Percentiles rank a stretch among this genome's conserved stretches.
These are phyloP conservation scores for Ceratocystis lukuohia DNA, from an alignment of 2,329 filamentous ascomycete genomes.

Conservation along the genomic window DNA sequence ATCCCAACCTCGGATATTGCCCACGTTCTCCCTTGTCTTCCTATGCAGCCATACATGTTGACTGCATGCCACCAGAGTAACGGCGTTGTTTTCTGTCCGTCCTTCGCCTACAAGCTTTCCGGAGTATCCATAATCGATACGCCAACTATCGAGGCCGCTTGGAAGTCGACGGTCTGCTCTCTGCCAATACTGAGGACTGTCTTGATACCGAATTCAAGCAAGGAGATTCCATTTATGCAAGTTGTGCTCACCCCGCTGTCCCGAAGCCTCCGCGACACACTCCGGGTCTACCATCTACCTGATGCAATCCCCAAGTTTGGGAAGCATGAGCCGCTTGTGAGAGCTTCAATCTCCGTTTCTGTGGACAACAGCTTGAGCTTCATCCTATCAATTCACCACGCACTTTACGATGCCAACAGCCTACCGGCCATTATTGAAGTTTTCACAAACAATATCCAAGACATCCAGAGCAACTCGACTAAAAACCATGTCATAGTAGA, in stretches of 20 bases:
- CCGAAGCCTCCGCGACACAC: background rate
- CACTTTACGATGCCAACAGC: constrained; percentile 76
- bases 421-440: constrained; percentile 47
- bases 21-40: constrained; percentile 50
- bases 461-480: background rate
- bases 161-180: constrained; percentile 42
- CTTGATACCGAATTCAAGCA: constrained; percentile 41
- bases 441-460: constrained; percentile 22
- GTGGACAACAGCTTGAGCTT: constrained; percentile 25
- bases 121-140: constrained; percentile 33
- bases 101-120: constrained; percentile 48
- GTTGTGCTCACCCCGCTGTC: constrained; percentile 34
- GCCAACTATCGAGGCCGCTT: constrained; percentile 43
- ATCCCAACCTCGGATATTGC: constrained; percentile 38
- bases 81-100: constrained; percentile 58
- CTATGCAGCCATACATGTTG: constrained; percentile 73
- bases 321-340: constrained; percentile 8
- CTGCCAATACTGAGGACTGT: constrained; percentile 55
- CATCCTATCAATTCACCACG: constrained; percentile 62
- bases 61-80: constrained; percentile 56
- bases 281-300: background rate
- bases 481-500: constrained; percentile 8
- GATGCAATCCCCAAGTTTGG: background rate
- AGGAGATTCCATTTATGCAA: constrained; percentile 47
- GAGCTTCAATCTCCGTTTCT: constrained; percentile 14